Evolutionary conservation across 192 early-diverging fungal genomes (phyloP), one percentile per base, ranked within the genome.

Genomic region (Geranomyces variabilis): DNA sequence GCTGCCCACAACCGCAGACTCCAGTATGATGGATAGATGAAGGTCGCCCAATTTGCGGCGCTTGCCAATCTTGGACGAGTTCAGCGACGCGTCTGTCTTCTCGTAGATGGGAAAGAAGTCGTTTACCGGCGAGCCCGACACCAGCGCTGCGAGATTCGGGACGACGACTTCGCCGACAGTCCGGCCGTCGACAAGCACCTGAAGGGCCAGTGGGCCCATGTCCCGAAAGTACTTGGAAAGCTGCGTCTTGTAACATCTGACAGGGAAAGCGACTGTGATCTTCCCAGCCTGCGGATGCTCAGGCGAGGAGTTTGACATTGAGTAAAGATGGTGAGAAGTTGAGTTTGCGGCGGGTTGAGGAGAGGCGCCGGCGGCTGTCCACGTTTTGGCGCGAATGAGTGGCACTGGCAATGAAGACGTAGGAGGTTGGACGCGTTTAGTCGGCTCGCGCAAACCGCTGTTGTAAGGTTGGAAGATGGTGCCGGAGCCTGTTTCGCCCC

Each of bases 191-290:
- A 51, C 31, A 7, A 63, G 10, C 15, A 80, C 71, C 8, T 21
- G 22, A 6, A 80, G 44, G 9, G 51, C 43, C 29, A 80, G 53
- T 9, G 67, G 57, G 17, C 73, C 72, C 79, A 80, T 80, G 43
- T 80, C 79, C 13, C 75, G 21, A 21, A 80, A 69, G 51, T 80
- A 80, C 12, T 71, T 62, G 45, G 15, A 26, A 9, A 80, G 66
- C 46, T 77, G 72, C 9, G 30, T 45, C 61, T 77, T 77, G 33
- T 72, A 55, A 26, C 68, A 80, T 44, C 57, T 26, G 10, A 80
- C 73, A 12, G 79, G 79, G 56, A 66, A 80, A 1, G n/a, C 59
- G 34, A 66, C 56, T 17, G 60, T 60, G 28, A 15, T 56, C 73
- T 34, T 51, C 57, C 36, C 48, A 10, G 17, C 28, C 15, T 46